Base-by-base conservation (phyloP, 176 grass and related monocot genomes). In the Aegilops longissima region DNA sequence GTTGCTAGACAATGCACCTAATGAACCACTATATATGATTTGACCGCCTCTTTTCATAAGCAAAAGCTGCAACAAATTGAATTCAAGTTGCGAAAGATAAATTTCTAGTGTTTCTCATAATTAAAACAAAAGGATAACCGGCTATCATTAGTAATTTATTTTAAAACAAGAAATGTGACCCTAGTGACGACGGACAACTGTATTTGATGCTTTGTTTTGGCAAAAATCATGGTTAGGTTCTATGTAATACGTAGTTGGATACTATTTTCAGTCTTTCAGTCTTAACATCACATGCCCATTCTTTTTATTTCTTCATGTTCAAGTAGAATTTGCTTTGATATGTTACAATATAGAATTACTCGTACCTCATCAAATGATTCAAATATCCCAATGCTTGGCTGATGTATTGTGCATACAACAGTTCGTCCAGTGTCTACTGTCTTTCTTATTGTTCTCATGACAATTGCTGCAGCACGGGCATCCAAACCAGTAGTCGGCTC, bases 341-440 rank as follows among this genome's bases (percentile, higher is more conserved):
- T 61, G 36, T 73, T 34, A 33, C 16, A 33, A 17, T 38, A 2
- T 59, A 68, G 11, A 61, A 0, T 61, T 17, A 3, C 5, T 79
- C 73, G 1, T 94, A 97, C 92, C 92, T 97, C 94, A 63, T 97
- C 94, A 85, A 97, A 97, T 81, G 94, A 91, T 94, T 97, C 94
- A 83, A 94, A 97, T 89, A 97, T 94, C 80, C 92, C 92, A 30
- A 90, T 94, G 77, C 92, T 97, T 65, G 92, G 92, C 66, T 97
- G 94, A 97, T 97, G 94, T 80, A 97, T 97, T 49, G 94, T 97
- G 80, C 92, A 94, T 31, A 97, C 90, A 52, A 97, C 92, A 78
- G 92, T 97, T 54, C 92, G 88, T 56, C 94, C 92, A 73, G 92
- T 94, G 83, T 97, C 90, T 31, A 97, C 92, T 21, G 92, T 94